phyloP scores from a whole-genome alignment of 106 monocot genomes.

The Acanthochlamys bracteata region DNA sequence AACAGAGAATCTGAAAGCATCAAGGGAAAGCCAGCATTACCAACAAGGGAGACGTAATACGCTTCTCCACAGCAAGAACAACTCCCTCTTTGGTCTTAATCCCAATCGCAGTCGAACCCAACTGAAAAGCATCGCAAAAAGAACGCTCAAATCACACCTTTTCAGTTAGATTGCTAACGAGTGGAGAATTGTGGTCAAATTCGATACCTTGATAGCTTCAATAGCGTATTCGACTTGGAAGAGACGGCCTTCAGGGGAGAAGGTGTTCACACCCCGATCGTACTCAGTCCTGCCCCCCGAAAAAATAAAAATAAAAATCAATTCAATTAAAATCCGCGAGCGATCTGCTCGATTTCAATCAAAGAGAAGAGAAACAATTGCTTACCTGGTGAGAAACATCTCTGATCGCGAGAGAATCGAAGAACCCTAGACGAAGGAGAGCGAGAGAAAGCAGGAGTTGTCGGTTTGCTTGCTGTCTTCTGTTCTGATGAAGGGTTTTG shows the following conservation, averaged over 20 bases:
- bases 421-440: not conserved
- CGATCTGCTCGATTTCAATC: not conserved
- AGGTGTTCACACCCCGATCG: conserved; percentile 93
- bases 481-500: too few species aligned
- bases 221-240: conserved; percentile 98
- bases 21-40: conserved; percentile 10
- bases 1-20: too few species aligned
- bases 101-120: conserved; percentile 88
- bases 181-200: not conserved
- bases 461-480: too few species aligned
- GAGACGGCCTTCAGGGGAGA: conserved; percentile 87
- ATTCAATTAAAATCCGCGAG: not conserved
- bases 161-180: not conserved
- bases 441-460: not conserved
- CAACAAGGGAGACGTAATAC: conserved; percentile 77
- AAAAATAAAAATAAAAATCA: not conserved
- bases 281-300: conserved; percentile 68
- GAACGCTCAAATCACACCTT: too few species aligned
- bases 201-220: conserved; percentile 82
- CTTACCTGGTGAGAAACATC: conserved; percentile 76
- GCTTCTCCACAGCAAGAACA: conserved; percentile 85
- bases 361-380: not conserved
- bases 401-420: not conserved
- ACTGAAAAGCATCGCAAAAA: too few species aligned
- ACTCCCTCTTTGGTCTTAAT: conserved; percentile 94